phyloP scores from a whole-genome alignment of 768 basidiomycete species.

The Panellus pusillus region DNA sequence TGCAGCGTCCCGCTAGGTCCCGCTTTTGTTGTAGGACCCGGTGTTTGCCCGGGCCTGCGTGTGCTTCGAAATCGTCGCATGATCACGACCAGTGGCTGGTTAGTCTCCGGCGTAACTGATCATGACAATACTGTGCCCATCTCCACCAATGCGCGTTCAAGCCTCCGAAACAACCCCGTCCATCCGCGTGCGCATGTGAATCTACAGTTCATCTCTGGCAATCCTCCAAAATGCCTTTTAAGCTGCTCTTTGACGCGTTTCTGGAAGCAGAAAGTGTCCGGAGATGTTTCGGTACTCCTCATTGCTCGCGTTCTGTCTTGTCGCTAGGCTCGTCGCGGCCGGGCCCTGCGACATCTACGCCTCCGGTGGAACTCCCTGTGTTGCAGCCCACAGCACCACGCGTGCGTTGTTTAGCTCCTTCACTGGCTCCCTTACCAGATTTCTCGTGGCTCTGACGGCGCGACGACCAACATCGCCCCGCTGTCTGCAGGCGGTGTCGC shows the following conservation, averaged over 20 bases:
- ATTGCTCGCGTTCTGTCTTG: conserved; percentile 1
- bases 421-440: conserved; percentile 16
- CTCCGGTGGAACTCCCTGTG: conserved; percentile 6
- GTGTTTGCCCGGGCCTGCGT: no score
- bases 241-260: background rate
- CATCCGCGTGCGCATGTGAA: no score
- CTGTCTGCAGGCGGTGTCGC: conserved; percentile 18
- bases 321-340: conserved; percentile 5
- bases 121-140: no score
- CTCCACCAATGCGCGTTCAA: no score
- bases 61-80: no score
- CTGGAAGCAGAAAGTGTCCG: background rate
- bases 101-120: no score
- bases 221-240: background rate
- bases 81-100: no score
- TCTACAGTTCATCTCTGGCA: no score
- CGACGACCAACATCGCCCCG: conserved; percentile 6
- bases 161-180: no score
- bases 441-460: conserved; percentile 11
- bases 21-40: no score
- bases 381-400: conserved; percentile 8
- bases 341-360: conserved; percentile 12
- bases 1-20: no score
- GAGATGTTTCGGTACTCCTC: conserved; percentile 3
- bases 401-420: conserved; percentile 4